phyloP scores from a whole-genome alignment of 371 early-diverging fungal species.

The Syncephalastrum racemosum region DNA sequence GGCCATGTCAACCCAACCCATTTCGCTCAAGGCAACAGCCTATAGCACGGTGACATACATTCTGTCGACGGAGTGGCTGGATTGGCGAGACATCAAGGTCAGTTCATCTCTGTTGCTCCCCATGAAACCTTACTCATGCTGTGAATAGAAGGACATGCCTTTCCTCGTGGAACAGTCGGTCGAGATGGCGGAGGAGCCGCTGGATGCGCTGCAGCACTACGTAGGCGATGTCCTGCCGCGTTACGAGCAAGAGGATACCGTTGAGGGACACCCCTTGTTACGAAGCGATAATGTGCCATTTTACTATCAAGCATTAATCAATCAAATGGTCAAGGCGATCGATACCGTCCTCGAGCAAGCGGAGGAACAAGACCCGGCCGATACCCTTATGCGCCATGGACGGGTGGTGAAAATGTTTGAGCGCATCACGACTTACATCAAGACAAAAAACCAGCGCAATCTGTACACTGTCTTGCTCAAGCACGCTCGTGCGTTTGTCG shows the following conservation, averaged over 20 bases:
- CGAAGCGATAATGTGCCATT: conserved; percentile 42
- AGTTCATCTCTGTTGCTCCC: not conserved
- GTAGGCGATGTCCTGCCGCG: conserved; percentile 43
- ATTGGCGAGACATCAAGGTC: conserved; percentile 42
- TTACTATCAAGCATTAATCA: conserved; percentile 60
- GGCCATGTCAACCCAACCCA: conserved; percentile 15
- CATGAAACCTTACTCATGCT: not conserved
- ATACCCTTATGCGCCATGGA: conserved; percentile 2
- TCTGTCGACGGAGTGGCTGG: conserved; percentile 35
- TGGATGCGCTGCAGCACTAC: conserved; percentile 45
- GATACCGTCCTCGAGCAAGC: conserved; percentile 32
- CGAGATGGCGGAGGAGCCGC: conserved; percentile 36
- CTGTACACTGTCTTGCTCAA: conserved; percentile 54
- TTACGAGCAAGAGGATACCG: conserved; percentile 35
- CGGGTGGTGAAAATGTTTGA: conserved; percentile 55
- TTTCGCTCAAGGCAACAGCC: conserved; percentile 16
- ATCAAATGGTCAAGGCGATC: conserved; percentile 47
- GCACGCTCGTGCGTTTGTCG: conserved; percentile 60
- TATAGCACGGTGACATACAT: conserved; percentile 24
- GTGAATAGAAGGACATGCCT: conserved; percentile 32
- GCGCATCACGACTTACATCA: conserved; percentile 53
- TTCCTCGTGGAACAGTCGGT: conserved; percentile 48
- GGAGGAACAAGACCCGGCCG: conserved; percentile 22
- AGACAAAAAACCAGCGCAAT: conserved; percentile 49
- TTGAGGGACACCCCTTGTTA: conserved; percentile 51